These are phyloP conservation scores for Scenedesmus sp. DNA, from an alignment of 163 green algal species.

Conservation along the genomic window DNA sequence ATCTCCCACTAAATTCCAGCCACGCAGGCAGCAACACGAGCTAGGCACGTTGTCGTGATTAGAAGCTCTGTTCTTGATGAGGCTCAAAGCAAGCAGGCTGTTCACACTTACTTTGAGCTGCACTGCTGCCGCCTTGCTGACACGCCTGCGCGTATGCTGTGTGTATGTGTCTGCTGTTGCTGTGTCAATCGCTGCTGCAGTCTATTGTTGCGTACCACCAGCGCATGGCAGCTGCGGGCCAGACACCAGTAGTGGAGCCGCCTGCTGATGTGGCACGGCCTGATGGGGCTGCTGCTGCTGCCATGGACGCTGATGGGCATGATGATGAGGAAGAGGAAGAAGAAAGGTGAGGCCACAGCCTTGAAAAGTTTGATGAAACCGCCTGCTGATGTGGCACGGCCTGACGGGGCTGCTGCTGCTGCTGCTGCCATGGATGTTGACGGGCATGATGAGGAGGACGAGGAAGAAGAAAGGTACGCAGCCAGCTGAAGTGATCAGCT, in stretches of 20 bases:
- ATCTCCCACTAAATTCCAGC: no score
- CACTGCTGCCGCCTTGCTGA: not conserved
- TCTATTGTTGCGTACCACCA: slow-evolving; percentile 41
- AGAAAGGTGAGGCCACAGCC: no score
- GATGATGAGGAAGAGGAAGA: slow-evolving; percentile 16
- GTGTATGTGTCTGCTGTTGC: not conserved
- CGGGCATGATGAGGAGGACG: not conserved
- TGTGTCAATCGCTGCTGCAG: slow-evolving; percentile 1
- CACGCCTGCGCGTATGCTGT: not conserved
- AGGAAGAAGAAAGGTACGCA: not conserved
- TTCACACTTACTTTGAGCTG: not conserved
- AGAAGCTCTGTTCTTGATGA: no score
- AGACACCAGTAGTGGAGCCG: slow-evolving; percentile 23
- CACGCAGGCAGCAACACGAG: no score
- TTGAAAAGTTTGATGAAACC: not conserved
- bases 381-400: not conserved
- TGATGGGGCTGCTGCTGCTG: not conserved
- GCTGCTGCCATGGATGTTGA: not conserved
- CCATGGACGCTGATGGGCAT: slow-evolving; percentile 22
- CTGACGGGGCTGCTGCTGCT: not conserved
- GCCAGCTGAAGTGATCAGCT: not conserved
- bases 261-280: not conserved
- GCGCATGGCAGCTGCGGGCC: slow-evolving; percentile 44
- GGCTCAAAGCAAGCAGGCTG: no score
- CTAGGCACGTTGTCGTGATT: no score